phyloP scores from a whole-genome alignment of 2,329 filamentous ascomycete species.

The Penicillium polonicum region DNA sequence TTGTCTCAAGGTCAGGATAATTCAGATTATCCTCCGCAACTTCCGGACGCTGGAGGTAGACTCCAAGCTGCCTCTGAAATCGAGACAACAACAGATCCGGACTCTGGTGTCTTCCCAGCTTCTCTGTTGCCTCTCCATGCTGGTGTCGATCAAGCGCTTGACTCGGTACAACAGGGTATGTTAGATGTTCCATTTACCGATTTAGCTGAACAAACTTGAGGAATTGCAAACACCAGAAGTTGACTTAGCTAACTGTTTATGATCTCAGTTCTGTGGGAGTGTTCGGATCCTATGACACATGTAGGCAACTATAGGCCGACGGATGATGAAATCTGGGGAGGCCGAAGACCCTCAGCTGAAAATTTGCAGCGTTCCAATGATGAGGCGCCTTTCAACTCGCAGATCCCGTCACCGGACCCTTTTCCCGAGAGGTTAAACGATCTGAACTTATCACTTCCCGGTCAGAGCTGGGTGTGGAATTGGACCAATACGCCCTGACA shows the following conservation, averaged over 20 bases:
- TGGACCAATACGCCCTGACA: neutral
- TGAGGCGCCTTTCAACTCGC: neutral
- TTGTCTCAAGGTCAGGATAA: neutral
- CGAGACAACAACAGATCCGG: neutral
- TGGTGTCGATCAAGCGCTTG: neutral
- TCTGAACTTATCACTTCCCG: neutral
- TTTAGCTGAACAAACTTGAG: no score
- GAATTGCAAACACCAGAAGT: neutral
- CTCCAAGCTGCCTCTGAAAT: neutral
- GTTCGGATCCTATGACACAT: neutral
- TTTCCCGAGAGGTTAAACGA: neutral
- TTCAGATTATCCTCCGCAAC: neutral
- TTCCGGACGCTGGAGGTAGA: neutral
- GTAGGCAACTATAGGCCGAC: neutral
- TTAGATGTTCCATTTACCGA: neutral
- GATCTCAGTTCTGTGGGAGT: neutral
- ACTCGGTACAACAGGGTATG: neutral
- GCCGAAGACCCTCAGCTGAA: neutral
- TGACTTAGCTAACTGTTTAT: neutral
- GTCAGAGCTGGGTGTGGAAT: neutral
- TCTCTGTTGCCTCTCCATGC: neutral
- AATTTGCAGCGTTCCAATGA: neutral
- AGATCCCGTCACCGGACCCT: neutral
- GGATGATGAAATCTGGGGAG: neutral
- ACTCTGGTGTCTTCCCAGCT: neutral